Evolutionary conservation across 106 monocot species (phyloP).

Genomic region (Phalaenopsis equestris): DNA sequence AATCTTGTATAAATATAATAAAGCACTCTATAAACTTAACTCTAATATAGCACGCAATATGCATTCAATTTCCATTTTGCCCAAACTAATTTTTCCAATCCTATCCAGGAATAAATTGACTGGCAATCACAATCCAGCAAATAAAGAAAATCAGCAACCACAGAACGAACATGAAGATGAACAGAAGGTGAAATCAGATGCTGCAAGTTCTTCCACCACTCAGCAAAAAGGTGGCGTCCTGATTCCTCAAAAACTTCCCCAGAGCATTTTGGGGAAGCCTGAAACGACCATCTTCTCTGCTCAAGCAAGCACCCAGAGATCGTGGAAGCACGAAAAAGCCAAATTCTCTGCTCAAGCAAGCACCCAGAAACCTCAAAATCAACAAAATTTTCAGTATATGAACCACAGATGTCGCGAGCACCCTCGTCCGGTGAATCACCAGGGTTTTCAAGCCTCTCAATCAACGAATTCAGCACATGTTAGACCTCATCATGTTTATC

Average conservation of each 20-base stretch:
- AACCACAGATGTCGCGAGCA: background rate
- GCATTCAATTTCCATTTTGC: background rate
- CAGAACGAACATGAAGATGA: background rate
- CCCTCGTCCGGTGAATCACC: background rate
- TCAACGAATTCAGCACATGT: background rate
- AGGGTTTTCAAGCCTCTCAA: background rate
- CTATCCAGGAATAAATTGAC: background rate
- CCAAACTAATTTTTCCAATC: background rate
- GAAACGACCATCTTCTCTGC: background rate
- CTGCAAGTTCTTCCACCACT: background rate
- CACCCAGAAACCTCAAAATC: background rate
- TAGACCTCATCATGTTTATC: background rate
- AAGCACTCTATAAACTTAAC: too few relatives aligned
- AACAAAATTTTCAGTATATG: background rate
- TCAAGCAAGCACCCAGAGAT: background rate
- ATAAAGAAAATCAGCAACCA: slow-evolving; percentile 2
- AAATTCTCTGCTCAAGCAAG: background rate
- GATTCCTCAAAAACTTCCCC: background rate
- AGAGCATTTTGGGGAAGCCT: background rate
- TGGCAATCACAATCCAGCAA: background rate
- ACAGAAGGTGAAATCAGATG: background rate
- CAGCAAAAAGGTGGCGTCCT: background rate
- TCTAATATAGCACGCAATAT: background rate
- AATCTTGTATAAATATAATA: too few relatives aligned
- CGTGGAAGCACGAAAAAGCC: background rate